Evolutionary conservation across 257 asterid genomes (phyloP), one percentile per base, ranked within the genome.

Genomic region (Penstemon newberryi): DNA sequence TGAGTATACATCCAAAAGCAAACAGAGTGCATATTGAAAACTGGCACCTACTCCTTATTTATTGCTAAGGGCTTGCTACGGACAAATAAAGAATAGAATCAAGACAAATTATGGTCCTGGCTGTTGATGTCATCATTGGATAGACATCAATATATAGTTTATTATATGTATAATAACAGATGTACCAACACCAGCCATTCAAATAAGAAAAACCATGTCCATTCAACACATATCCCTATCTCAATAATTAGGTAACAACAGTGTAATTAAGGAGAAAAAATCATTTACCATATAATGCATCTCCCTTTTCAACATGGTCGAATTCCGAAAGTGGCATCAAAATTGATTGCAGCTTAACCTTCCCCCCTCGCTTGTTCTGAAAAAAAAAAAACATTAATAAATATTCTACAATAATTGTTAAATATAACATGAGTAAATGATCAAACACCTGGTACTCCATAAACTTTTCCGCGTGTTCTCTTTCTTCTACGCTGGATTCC

Each of bases 281-380:
- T 5, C 19, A 38, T 63, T 72, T 81, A 87, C 96, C 96, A 76
- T 86, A 84, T 61, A 87, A 71, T 1, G 95, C 97, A 73, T 87
- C 97, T 49, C 97, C 95, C 36, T 90, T 90, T n/a, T 87, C 97
- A 7, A 75, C 77, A 67, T 90, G 82, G 76, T 86, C 89, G 57
- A 87, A 90, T 70, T 90, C 97, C 0, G 94, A 75, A 6, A 80
- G 84, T 2, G 96, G 97, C 86, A 77, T 86, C 84, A 80, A 73
- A 55, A 90, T 84, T 3, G 90, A 81, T 67, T 80, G 87, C 77
- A 90, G 81, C 82, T 86, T 90, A 64, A 87, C 95, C 73, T 75
- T 86, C 45, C 95, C 96, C 49, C 96, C 89, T 41, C 92, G 79
- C 77, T 77, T 83, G 84, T 86, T 86, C 92, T 86, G 75, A 9